A percentile compares a stretch with the other conserved stretches of the same genome.
Conservation (phyloP, 495 filamentous ascomycete genomes). For the Podospora anserina region DNA sequence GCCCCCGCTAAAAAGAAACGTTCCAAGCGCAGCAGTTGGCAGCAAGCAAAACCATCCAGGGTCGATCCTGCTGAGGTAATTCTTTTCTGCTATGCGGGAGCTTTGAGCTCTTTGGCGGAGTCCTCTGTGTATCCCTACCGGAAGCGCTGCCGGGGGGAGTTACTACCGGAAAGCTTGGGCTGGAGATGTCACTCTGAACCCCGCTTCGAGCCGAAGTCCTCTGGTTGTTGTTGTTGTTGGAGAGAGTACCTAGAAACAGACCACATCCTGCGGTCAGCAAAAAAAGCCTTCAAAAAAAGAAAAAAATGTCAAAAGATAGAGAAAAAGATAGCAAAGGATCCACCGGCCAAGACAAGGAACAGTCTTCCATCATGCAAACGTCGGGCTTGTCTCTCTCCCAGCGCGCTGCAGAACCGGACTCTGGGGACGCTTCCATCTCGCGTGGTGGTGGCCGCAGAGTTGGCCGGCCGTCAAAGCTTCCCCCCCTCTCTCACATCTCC, state of each 20-base stretch:
- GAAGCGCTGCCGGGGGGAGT: background rate
- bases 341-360: background rate
- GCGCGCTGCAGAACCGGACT: background rate
- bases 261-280: background rate
- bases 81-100: background rate
- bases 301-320: background rate
- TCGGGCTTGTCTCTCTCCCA: background rate
- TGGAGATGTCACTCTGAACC: background rate
- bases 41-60: constrained; percentile 1
- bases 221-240: background rate
- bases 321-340: background rate
- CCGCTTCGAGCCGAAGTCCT: background rate
- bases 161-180: background rate
- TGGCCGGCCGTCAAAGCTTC: background rate
- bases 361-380: background rate
- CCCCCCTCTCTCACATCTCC: too few relatives aligned
- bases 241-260: background rate
- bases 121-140: background rate
- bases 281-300: background rate
- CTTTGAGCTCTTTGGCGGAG: background rate
- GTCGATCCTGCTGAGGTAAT: constrained; percentile 23
- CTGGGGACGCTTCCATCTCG: background rate
- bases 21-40: background rate
- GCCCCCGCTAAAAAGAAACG: background rate
- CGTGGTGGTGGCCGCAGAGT: constrained; percentile 11